Conservation (phyloP, 2,329 filamentous ascomycete species). For the Fusarium sp. region DNA sequence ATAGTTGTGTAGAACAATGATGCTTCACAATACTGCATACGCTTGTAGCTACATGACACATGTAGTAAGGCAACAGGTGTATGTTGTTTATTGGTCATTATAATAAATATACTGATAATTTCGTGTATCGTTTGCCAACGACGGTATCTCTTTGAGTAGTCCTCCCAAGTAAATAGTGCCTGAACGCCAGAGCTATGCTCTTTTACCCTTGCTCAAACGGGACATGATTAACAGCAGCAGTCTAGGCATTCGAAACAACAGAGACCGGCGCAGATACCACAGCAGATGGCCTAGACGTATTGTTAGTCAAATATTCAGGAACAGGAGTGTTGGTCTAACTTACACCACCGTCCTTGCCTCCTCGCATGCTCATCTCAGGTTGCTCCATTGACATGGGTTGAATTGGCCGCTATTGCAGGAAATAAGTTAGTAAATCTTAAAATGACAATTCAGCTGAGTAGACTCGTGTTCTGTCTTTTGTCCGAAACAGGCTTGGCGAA, state of each 20-base stretch:
- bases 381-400: conserved; percentile 53
- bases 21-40: background rate
- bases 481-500: background rate
- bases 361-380: conserved; percentile 49
- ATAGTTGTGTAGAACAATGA: conserved; percentile 50
- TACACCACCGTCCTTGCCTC: conserved; percentile 55
- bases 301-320: background rate
- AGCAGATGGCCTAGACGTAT: conserved; percentile 54
- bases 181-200: conserved; percentile 40
- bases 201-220: background rate
- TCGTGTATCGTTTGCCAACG: conserved; percentile 7
- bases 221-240: conserved; percentile 49
- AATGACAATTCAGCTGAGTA: background rate
- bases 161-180: conserved; percentile 29
- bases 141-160: conserved; percentile 1
- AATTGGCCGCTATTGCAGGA: conserved; percentile 46
- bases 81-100: background rate
- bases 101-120: conserved; percentile 7
- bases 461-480: background rate
- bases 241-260: conserved; percentile 56
- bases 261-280: conserved; percentile 56
- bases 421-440: conserved; percentile 6
- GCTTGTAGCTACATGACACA: background rate
- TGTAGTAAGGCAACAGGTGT: background rate
- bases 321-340: conserved; percentile 14